These are phyloP conservation scores for Geranium rotundifolium DNA, from an alignment of 345 rosid genomes.

Conservation along the genomic window DNA sequence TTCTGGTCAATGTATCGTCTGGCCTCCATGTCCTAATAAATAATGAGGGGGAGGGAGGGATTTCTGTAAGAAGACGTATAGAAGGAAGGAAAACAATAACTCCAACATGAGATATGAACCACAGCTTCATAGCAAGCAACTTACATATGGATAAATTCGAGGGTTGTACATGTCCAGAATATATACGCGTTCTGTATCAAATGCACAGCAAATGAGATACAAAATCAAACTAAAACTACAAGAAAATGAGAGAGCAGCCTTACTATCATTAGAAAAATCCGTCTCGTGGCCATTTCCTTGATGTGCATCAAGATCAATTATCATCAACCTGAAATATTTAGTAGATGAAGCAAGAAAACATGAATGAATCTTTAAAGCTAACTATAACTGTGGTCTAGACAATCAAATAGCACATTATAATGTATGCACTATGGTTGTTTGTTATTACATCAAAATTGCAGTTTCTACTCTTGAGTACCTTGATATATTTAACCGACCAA, in stretches of 20 bases:
- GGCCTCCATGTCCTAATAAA: slow-evolving; percentile 57
- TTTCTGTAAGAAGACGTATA: not conserved
- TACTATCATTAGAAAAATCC: slow-evolving; percentile 76
- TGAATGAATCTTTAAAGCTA: too few relatives aligned
- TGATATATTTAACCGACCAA: slow-evolving; percentile 49
- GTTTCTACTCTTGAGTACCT: slow-evolving; percentile 28
- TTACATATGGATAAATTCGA: slow-evolving; percentile 77
- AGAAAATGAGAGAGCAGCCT: slow-evolving; percentile 10
- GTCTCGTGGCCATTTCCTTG: slow-evolving; percentile 97
- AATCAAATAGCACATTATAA: too few relatives aligned
- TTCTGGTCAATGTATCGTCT: slow-evolving; percentile 62
- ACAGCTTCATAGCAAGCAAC: slow-evolving; percentile 14
- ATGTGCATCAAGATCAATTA: slow-evolving; percentile 96
- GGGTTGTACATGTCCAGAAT: slow-evolving; percentile 86
- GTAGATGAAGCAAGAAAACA: not conserved
- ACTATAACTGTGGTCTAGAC: too few relatives aligned
- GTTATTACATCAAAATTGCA: not conserved
- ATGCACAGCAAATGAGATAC: slow-evolving; percentile 7
- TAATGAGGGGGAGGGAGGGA: not conserved
- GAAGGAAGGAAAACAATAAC: too few relatives aligned
- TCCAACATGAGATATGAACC: too few relatives aligned
- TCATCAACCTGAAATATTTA: slow-evolving; percentile 61
- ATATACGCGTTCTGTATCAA: slow-evolving; percentile 59
- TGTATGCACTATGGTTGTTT: too few relatives aligned
- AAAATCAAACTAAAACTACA: slow-evolving; percentile 5